Evolutionary conservation across 2,329 filamentous ascomycete species (phyloP).

Genomic region (Alternaria triticimaculans): DNA sequence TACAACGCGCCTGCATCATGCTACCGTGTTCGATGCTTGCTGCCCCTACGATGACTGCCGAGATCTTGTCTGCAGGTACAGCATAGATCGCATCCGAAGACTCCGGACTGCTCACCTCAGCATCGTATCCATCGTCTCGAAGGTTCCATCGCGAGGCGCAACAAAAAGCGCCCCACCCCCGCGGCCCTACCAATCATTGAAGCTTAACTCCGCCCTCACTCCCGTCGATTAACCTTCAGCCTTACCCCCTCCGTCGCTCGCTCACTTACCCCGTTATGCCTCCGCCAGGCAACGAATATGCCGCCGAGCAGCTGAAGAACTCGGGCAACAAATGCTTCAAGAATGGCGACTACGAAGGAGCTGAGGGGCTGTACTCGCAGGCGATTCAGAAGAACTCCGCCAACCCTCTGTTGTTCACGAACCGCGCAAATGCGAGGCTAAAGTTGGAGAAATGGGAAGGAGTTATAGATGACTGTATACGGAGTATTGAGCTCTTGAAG

Average conservation of each 20-base stretch:
- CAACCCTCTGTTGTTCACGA: constrained; percentile 84
- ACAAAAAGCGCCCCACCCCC: constrained; percentile 26
- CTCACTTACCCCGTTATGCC: constrained; percentile 20
- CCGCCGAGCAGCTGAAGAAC: constrained; percentile 57
- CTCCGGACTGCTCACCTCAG: constrained; percentile 23
- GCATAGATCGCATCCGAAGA: constrained; percentile 1
- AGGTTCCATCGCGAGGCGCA: constrained; percentile 26
- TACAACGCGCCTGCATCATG: not conserved
- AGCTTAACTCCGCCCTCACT: constrained; percentile 27
- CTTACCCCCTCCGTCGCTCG: constrained; percentile 2
- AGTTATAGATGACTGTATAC: constrained; percentile 77
- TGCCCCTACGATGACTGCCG: not conserved
- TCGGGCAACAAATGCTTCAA: constrained; percentile 71
- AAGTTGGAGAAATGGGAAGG: constrained; percentile 75
- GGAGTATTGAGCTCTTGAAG: constrained; percentile 72
- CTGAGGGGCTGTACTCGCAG: constrained; percentile 74
- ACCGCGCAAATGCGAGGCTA: constrained; percentile 82
- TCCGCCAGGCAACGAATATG: constrained; percentile 44
- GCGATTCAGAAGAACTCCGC: constrained; percentile 80
- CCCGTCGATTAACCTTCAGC: constrained; percentile 13
- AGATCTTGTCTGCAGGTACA: not conserved
- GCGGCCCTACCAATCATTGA: constrained; percentile 30
- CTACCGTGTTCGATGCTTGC: not conserved
- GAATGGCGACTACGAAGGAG: constrained; percentile 67
- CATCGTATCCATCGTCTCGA: constrained; percentile 25